Base-by-base conservation (phyloP, 1,284 basidiomycete species). In the Thelephora terrestris region DNA sequence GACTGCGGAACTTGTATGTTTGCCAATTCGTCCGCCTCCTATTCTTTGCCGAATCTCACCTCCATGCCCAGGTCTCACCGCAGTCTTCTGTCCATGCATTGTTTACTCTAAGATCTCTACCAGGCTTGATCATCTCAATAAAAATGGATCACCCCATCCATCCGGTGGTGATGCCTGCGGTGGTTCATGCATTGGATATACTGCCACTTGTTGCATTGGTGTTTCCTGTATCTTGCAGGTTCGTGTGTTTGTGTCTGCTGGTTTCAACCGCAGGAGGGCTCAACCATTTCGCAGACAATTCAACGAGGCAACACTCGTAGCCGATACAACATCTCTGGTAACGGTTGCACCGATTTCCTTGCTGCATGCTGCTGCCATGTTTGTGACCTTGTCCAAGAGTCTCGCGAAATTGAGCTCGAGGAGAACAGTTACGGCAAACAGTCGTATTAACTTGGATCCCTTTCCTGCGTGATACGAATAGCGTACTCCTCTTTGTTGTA, bases 361-460 rank as follows among this genome's bases (percentile, higher is more conserved):
- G 55, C 64, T 5, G 57, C 69, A 2, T 67, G 60, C 46, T 77
- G 62, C 56, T 78, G 76, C 57, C 56, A 57, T 1, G 70, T 74
- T 18, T 78, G 76, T 53, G 64, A 67, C 5, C 66, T 78, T 37
- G 66, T 67, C 0, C 76, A 78, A 55, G 73, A 72, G 52, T 61
- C 63, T 40, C 62, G 67, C 21, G 76, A 78, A 55, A 54, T 78
- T 18, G 64, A 67, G 51, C 58, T 71, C 40, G 76, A 78, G 57
- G 75, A 78, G 57, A 57, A 62, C 38, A 70, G 65, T 51, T 63
- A 68, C 27, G 43, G 25, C 20, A 45, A 45, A 29, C 23, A 5
- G 25, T 4, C 25, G 9, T 5, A 27, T 27, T 27, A 27, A 27
- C 9, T 27, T 27, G 5, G 9, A 27, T 27, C 25, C 4, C 25